A percentile compares a stretch with the other conserved stretches of the same genome.
Conservation (phyloP, 2,329 filamentous ascomycete genomes). For the Pezicula radicicola region DNA sequence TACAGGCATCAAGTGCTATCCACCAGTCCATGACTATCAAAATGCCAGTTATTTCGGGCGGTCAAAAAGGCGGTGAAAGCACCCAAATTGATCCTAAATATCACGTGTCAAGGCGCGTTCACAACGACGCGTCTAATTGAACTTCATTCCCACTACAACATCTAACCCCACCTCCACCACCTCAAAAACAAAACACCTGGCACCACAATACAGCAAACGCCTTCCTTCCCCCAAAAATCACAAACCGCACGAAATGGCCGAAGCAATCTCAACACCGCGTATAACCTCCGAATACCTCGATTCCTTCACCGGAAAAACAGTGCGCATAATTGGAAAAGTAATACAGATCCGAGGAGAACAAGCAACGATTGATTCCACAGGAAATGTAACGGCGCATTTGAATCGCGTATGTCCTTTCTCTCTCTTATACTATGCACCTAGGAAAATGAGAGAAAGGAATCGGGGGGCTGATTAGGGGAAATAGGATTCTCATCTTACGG, state of each 20-base stretch:
- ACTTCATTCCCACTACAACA: too few species aligned
- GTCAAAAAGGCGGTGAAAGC: too few species aligned
- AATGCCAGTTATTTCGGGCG: too few species aligned
- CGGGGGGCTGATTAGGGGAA: neutral
- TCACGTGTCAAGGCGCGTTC: too few species aligned
- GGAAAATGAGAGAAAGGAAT: conserved; percentile 1
- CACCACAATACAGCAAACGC: too few species aligned
- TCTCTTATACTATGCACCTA: neutral
- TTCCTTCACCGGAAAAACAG: conserved; percentile 68
- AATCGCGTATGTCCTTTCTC: conserved; percentile 59
- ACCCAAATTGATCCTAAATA: too few species aligned
- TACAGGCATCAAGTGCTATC: too few species aligned
- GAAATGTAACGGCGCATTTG: conserved; percentile 70
- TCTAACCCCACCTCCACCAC: too few species aligned
- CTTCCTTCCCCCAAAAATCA: neutral
- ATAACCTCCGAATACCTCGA: conserved; percentile 79
- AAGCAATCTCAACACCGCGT: conserved; percentile 72
- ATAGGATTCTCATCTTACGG: conserved; percentile 68
- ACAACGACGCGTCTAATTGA: too few species aligned
- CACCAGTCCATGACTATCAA: too few species aligned
- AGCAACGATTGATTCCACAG: conserved; percentile 77
- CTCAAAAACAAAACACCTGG: too few species aligned
- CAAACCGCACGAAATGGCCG: conserved; percentile 51
- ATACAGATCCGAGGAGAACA: conserved; percentile 76
- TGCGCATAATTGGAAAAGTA: conserved; percentile 85